phyloP scores from a whole-genome alignment of 352 stramenopile species.

The Globisporangium megalacanthum region DNA sequence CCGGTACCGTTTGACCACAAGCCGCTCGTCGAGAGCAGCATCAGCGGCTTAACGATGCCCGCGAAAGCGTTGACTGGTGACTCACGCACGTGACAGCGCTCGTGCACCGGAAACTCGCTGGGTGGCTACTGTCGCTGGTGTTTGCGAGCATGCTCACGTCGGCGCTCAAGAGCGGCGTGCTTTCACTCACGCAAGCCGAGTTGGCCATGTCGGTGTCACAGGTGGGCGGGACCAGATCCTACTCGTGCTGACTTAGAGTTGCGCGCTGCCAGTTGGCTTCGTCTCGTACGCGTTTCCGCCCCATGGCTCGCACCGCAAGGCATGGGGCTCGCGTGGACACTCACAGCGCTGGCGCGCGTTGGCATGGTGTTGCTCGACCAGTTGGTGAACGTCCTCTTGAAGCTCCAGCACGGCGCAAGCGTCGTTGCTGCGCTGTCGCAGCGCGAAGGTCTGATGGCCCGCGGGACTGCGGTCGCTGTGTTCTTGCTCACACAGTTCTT shows the following conservation, averaged over 20 bases:
- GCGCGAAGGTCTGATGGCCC: slow-evolving; percentile 22
- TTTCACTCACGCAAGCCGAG: slow-evolving; percentile 31
- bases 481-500: slow-evolving; percentile 31
- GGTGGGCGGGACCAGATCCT: slow-evolving; percentile 28
- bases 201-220: slow-evolving; percentile 33
- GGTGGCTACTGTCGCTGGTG: slow-evolving; percentile 29
- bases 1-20: slow-evolving; percentile 19
- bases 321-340: slow-evolving; percentile 16
- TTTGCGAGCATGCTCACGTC: slow-evolving; percentile 36
- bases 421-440: too few relatives aligned
- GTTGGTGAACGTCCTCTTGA: slow-evolving; percentile 17
- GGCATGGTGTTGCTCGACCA: slow-evolving; percentile 32
- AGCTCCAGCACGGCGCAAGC: too few relatives aligned
- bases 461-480: slow-evolving; percentile 24
- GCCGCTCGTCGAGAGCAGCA: slow-evolving; percentile 13
- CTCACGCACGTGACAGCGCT: slow-evolving; percentile 17
- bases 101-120: slow-evolving; percentile 18
- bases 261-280: slow-evolving; percentile 14
- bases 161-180: slow-evolving; percentile 34
- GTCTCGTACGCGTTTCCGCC: slow-evolving; percentile 15
- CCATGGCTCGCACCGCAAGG: slow-evolving; percentile 11
- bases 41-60: too few relatives aligned
- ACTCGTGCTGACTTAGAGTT: slow-evolving; percentile 36
- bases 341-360: slow-evolving; percentile 25
- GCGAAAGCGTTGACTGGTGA: neutral